phyloP scores from a whole-genome alignment of 768 basidiomycete species.

The Suillus americanus region DNA sequence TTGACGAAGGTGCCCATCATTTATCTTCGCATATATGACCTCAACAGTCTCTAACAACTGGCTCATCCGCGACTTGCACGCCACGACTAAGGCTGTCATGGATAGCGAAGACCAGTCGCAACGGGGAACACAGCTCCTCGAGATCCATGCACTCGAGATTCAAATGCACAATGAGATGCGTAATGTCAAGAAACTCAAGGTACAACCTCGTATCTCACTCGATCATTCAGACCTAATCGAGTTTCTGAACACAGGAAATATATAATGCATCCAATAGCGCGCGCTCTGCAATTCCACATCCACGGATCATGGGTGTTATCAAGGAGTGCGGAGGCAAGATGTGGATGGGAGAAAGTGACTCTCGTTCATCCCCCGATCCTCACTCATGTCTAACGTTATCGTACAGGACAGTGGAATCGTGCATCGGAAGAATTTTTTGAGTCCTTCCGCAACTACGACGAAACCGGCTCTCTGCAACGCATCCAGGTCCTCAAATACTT shows the following conservation, averaged over 20 bases:
- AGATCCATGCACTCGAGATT: constrained; percentile 98
- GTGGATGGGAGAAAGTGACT: constrained; percentile 99
- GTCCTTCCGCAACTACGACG: constrained; percentile 98
- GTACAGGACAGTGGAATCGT: constrained; percentile 88
- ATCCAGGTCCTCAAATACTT: constrained; percentile 99
- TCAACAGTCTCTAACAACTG: constrained; percentile 26
- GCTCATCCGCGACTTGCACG: constrained; percentile 78
- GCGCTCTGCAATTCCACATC: constrained; percentile 95
- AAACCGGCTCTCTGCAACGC: constrained; percentile 93
- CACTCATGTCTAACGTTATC: constrained; percentile 8
- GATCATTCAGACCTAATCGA: background rate
- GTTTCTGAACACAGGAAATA: constrained; percentile 65
- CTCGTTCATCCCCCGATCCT: background rate
- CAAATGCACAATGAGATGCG: constrained; percentile 99
- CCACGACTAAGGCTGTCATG: constrained; percentile 55
- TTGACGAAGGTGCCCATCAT: constrained; percentile 64
- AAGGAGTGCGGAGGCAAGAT: constrained; percentile 99
- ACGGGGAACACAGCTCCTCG: constrained; percentile 89
- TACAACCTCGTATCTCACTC: constrained; percentile 23
- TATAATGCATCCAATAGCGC: constrained; percentile 94
- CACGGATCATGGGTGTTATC: constrained; percentile 98
- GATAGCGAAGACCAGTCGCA: constrained; percentile 87
- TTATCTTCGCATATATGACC: background rate
- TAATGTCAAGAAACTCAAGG: constrained; percentile 96
- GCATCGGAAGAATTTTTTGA: constrained; percentile 99